A percentile compares a stretch with the other conserved stretches of the same genome.
Evolutionary conservation across 768 basidiomycete genomes (phyloP).

Genomic region (Lactarius evosmus): DNA sequence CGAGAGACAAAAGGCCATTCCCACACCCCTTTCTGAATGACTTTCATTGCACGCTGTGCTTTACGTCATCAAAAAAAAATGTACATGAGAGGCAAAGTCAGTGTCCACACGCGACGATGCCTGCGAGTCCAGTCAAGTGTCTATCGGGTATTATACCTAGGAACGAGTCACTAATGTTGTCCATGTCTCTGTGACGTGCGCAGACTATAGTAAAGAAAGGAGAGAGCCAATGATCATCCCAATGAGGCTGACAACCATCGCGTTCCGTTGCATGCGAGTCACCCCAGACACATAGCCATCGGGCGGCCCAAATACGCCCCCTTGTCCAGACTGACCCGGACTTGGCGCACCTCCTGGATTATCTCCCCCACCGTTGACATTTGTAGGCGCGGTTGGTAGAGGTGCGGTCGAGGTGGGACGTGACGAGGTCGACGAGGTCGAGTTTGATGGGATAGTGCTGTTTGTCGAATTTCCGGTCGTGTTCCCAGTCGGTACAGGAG

Average conservation of each 20-base stretch:
- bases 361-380: conserved; percentile 50
- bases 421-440: conserved; percentile 36
- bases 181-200: conserved; percentile 1
- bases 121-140: conserved; percentile 7
- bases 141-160: conserved; percentile 17
- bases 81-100: conserved; percentile 8
- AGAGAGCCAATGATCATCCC: conserved; percentile 37
- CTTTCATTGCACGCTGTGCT: neutral
- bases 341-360: conserved; percentile 50
- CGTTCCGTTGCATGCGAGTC: conserved; percentile 43
- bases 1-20: neutral
- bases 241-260: conserved; percentile 43
- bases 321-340: conserved; percentile 48
- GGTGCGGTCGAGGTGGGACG: conserved; percentile 40
- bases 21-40: neutral
- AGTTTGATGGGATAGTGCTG: conserved; percentile 29
- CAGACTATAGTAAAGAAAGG: conserved; percentile 23
- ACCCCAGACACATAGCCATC: conserved; percentile 65
- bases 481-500: conserved; percentile 28
- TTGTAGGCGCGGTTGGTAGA: conserved; percentile 60
- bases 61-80: conserved; percentile 1
- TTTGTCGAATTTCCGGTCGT: conserved; percentile 29
- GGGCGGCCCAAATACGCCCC: conserved; percentile 60
- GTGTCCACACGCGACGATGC: conserved; percentile 4
- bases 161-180: conserved; percentile 2